Evolutionary conservation across 2,329 filamentous ascomycete species (phyloP).

Genomic region (Scedosporium apiospermum): DNA sequence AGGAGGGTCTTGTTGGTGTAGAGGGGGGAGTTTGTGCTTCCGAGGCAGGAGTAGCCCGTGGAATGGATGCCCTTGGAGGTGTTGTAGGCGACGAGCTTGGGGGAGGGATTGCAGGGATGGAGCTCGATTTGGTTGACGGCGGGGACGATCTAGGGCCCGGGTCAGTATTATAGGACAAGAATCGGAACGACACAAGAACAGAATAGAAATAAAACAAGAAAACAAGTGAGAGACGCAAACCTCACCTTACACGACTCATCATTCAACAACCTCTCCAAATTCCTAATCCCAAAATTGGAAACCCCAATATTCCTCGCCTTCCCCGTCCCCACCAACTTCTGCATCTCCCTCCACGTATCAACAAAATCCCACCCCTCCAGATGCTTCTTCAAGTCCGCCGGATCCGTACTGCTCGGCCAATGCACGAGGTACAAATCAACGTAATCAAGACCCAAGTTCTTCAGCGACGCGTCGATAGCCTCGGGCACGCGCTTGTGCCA

Average conservation of each 20-base stretch:
- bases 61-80: constrained; percentile 63
- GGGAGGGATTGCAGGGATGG: constrained; percentile 73
- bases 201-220: too few relatives aligned
- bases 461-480: constrained; percentile 49
- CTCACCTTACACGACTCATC: constrained; percentile 43
- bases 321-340: constrained; percentile 57
- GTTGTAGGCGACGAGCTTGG: constrained; percentile 67
- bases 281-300: constrained; percentile 75
- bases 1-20: constrained; percentile 56
- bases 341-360: constrained; percentile 67
- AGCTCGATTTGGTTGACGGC: constrained; percentile 79
- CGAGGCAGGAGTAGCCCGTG: constrained; percentile 67
- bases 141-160: constrained; percentile 35
- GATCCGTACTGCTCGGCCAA: constrained; percentile 59
- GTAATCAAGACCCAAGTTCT: constrained; percentile 53
- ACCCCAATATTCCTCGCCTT: constrained; percentile 77
- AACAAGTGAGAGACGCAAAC: too few relatives aligned
- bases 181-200: neutral
- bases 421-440: constrained; percentile 65
- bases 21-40: constrained; percentile 60
- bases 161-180: neutral
- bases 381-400: constrained; percentile 55
- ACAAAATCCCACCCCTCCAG: constrained; percentile 72
- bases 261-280: constrained; percentile 67
- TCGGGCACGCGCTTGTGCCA: constrained; percentile 62